Percentiles rank a stretch among this genome's conserved stretches.
phyloP scores from a whole-genome alignment of 176 grass and related monocot species.

The Carex pumila region DNA sequence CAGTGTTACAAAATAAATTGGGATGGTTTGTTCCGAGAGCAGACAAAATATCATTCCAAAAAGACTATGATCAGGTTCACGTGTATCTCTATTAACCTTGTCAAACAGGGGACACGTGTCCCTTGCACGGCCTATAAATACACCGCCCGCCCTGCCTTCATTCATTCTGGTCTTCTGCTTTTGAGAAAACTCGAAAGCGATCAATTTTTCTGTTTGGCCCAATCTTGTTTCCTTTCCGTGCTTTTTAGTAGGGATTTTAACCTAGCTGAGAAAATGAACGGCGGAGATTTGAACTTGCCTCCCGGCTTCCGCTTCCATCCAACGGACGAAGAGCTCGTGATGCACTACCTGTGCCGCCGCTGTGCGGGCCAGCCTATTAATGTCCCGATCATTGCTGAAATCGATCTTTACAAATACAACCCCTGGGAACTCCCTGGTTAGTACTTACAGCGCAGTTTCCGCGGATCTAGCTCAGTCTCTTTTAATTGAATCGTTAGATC shows the following conservation, averaged over 20 bases:
- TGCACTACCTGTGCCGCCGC: conserved; percentile 68
- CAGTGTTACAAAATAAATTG: neutral
- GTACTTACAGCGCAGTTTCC: neutral
- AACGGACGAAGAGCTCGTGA: conserved; percentile 86
- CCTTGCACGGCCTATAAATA: conserved; percentile 34
- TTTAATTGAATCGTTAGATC: neutral
- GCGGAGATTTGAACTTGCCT: conserved; percentile 60
- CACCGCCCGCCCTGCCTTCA: too few species aligned
- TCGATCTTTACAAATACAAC: conserved; percentile 79
- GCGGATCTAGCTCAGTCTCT: neutral
- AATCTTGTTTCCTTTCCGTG: neutral
- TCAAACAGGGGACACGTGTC: conserved; percentile 7
- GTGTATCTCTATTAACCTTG: neutral
- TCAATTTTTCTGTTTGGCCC: neutral
- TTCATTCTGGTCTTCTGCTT: conserved; percentile 21
- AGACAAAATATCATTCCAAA: neutral
- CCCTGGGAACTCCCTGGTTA: conserved; percentile 62
- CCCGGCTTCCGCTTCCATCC: conserved; percentile 95
- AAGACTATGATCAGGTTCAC: neutral
- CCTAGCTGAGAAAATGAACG: conserved; percentile 31
- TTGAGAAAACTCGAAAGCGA: conserved; percentile 8
- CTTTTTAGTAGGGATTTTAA: neutral
- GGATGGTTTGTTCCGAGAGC: neutral
- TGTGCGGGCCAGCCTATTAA: conserved; percentile 47
- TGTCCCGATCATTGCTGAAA: conserved; percentile 54